Percentiles rank a stretch among this genome's conserved stretches.
Conservation (phyloP, 768 basidiomycete species). For the Arthromyces matolae region DNA sequence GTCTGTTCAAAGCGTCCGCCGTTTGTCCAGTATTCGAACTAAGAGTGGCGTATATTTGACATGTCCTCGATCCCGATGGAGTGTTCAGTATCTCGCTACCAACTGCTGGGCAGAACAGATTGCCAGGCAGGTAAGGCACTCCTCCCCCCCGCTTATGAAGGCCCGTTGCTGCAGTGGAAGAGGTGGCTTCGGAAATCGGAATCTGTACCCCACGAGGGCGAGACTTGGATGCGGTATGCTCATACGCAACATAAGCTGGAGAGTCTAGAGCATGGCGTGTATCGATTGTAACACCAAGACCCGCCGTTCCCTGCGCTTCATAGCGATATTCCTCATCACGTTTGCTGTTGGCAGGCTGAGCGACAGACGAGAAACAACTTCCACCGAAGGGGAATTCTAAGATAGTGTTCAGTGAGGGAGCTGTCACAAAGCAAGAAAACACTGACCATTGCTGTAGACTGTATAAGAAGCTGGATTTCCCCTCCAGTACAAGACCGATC, state of each 20-base stretch:
- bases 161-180: too few relatives aligned
- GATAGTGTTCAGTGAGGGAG: neutral
- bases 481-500: neutral
- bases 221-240: neutral
- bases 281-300: neutral
- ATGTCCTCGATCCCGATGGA: neutral
- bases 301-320: neutral
- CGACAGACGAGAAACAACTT: neutral
- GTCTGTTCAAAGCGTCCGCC: neutral
- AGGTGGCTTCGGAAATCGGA: neutral
- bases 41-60: neutral
- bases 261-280: neutral
- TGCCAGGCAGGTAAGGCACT: neutral
- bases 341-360: neutral
- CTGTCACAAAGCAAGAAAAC: neutral
- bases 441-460: neutral
- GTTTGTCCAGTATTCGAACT: neutral
- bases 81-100: neutral
- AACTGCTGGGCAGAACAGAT: slow-evolving; percentile 1
- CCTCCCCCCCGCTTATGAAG: neutral
- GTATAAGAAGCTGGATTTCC: neutral
- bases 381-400: neutral
- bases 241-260: neutral
- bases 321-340: neutral
- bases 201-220: neutral